These are phyloP conservation scores for Aureobasidium namibiae DNA, from an alignment of 2,329 filamentous ascomycete species.

Conservation along the genomic window DNA sequence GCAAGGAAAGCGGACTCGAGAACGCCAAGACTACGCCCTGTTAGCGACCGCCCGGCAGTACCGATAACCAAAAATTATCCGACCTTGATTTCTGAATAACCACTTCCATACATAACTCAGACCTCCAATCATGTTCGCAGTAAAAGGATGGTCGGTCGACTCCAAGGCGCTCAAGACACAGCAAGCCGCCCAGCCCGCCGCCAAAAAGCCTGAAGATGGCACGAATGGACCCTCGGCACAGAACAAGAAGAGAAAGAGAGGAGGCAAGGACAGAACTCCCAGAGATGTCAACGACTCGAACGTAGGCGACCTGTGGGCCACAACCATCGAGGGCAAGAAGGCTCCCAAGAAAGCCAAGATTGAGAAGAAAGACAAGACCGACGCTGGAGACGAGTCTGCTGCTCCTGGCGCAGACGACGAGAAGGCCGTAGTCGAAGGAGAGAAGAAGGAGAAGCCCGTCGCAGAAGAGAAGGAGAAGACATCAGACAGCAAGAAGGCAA, in stretches of 20 bases:
- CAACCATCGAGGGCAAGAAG: conserved; percentile 40
- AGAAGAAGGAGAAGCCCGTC: conserved; percentile 26
- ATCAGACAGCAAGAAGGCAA: conserved; percentile 21
- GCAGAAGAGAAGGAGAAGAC: conserved; percentile 26
- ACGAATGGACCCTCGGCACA: background rate
- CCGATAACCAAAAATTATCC: conserved; percentile 5
- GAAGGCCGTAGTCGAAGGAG: conserved; percentile 18
- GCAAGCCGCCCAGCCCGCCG: conserved; percentile 35
- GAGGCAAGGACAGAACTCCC: conserved; percentile 26
- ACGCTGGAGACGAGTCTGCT: conserved; percentile 12
- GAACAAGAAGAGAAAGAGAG: conserved; percentile 46
- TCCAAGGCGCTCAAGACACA: conserved; percentile 65
- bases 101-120: background rate
- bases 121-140: conserved; percentile 65
- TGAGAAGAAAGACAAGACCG: conserved; percentile 31
- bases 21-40: background rate
- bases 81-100: background rate
- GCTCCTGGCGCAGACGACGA: conserved; percentile 20
- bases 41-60: background rate
- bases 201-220: conserved; percentile 15
- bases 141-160: conserved; percentile 84
- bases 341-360: conserved; percentile 21
- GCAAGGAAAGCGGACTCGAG: background rate
- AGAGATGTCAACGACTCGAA: conserved; percentile 56
- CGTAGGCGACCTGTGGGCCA: conserved; percentile 74